These are phyloP conservation scores for Fusarium palustre DNA, from an alignment of 2,329 filamentous ascomycete genomes.

Conservation along the genomic window DNA sequence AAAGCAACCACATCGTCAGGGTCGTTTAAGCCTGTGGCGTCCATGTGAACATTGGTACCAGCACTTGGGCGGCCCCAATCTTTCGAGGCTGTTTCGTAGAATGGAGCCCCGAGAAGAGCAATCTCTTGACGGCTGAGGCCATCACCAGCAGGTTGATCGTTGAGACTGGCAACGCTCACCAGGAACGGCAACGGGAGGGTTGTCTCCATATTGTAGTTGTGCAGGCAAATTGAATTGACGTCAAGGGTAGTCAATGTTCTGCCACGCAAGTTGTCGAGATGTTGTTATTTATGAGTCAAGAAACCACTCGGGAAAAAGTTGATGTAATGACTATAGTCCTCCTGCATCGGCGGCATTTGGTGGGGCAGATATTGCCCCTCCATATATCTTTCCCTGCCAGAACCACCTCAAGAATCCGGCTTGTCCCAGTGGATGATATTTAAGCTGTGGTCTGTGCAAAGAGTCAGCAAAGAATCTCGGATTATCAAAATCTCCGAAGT, in stretches of 20 bases:
- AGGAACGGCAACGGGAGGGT: constrained; percentile 73
- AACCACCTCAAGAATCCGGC: constrained; percentile 33
- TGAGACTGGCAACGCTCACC: constrained; percentile 66
- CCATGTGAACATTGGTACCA: constrained; percentile 75
- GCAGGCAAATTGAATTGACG: constrained; percentile 21
- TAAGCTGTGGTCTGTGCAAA: constrained; percentile 54
- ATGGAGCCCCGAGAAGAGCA: constrained; percentile 68
- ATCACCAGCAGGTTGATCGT: constrained; percentile 60
- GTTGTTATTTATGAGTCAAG: constrained; percentile 43
- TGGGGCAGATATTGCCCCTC: constrained; percentile 48
- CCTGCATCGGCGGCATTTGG: constrained; percentile 48
- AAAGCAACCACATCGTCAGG: constrained; percentile 81
- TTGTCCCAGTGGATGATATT: constrained; percentile 37
- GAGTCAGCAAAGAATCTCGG: constrained; percentile 22
- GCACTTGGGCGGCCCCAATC: constrained; percentile 62
- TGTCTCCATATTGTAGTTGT: constrained; percentile 66
- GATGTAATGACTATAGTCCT: constrained; percentile 44
- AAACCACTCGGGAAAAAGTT: constrained; percentile 42
- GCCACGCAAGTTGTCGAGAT: constrained; percentile 9
- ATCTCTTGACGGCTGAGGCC: constrained; percentile 69
- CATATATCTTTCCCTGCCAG: constrained; percentile 34
- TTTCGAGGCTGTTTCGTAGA: constrained; percentile 65
- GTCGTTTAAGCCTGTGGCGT: constrained; percentile 76
- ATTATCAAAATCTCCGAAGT: constrained; percentile 38
- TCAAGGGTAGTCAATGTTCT: neutral